phyloP scores from a whole-genome alignment of 352 stramenopile species.

The Ophiocytium majus region DNA sequence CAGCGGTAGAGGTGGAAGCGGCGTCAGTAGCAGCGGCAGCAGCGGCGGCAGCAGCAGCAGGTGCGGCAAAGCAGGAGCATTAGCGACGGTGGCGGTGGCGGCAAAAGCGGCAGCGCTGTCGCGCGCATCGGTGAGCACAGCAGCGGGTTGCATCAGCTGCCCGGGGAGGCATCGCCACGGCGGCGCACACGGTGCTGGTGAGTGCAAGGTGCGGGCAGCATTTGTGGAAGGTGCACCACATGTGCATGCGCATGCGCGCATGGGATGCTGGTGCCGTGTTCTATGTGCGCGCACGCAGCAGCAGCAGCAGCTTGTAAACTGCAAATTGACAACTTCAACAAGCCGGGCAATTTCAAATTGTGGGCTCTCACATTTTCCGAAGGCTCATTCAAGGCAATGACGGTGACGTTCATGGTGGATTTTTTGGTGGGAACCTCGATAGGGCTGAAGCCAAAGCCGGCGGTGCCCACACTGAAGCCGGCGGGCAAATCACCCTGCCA shows the following conservation, averaged over 20 bases:
- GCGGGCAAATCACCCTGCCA: constrained; percentile 32
- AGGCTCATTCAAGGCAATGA: constrained; percentile 54
- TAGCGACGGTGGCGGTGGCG: background rate
- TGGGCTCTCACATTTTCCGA: constrained; percentile 3
- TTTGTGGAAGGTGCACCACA: background rate
- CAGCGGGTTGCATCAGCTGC: background rate
- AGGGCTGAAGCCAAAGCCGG: constrained; percentile 51
- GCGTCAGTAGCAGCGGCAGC: background rate
- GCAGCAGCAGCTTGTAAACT: background rate
- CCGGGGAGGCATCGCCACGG: background rate
- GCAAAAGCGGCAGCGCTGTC: background rate
- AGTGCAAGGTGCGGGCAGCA: background rate
- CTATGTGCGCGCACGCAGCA: background rate
- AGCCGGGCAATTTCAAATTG: background rate
- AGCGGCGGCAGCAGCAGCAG: background rate
- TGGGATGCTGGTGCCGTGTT: background rate
- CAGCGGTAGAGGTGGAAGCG: background rate
- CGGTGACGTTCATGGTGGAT: constrained; percentile 54
- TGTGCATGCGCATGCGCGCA: background rate
- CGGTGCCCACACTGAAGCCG: constrained; percentile 50
- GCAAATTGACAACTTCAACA: background rate
- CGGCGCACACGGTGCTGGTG: background rate
- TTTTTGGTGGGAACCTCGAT: constrained; percentile 47
- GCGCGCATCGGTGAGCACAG: no score
- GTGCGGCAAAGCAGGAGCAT: background rate